A percentile compares a stretch with the other conserved stretches of the same genome.
Conservation (phyloP, 2,329 filamentous ascomycete species). For the Orbilia blumenaviensis region DNA sequence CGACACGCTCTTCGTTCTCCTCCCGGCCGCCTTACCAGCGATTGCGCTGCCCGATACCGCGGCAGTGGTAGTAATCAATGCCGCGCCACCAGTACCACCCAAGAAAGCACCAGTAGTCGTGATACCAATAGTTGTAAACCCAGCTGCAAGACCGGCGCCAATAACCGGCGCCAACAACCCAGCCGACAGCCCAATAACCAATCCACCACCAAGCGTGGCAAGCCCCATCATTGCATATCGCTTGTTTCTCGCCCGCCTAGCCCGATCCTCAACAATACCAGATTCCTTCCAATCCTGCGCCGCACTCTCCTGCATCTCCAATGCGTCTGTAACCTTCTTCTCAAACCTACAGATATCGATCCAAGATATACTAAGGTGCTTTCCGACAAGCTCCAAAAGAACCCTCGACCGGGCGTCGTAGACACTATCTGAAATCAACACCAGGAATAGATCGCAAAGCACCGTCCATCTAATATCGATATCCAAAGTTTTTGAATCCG, state of each 20-base stretch:
- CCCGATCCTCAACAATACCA: constrained; percentile 85
- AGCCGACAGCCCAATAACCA: constrained; percentile 80
- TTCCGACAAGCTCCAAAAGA: constrained; percentile 82
- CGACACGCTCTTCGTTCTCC: constrained; percentile 88
- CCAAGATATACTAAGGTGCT: constrained; percentile 83
- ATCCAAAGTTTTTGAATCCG: constrained; percentile 83
- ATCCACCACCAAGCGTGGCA: constrained; percentile 86
- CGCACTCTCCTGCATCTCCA: constrained; percentile 94
- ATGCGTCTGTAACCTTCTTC: constrained; percentile 92
- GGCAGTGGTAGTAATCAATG: constrained; percentile 89
- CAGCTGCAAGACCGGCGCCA: constrained; percentile 86
- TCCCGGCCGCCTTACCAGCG: constrained; percentile 82
- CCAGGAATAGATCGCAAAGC: constrained; percentile 91
- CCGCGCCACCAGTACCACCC: constrained; percentile 88
- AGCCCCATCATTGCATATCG: constrained; percentile 90
- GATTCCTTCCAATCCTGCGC: constrained; percentile 95
- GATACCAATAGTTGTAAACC: constrained; percentile 93
- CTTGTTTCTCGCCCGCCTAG: constrained; percentile 81
- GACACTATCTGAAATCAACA: constrained; percentile 92
- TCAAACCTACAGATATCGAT: constrained; percentile 96
- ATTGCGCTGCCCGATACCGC: constrained; percentile 88
- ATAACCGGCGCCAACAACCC: constrained; percentile 80
- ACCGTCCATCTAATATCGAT: constrained; percentile 98
- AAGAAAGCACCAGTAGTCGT: constrained; percentile 88
- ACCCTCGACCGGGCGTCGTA: constrained; percentile 90